phyloP scores from a whole-genome alignment of 495 filamentous ascomycete species.

The Hypoxylon fuscum region DNA sequence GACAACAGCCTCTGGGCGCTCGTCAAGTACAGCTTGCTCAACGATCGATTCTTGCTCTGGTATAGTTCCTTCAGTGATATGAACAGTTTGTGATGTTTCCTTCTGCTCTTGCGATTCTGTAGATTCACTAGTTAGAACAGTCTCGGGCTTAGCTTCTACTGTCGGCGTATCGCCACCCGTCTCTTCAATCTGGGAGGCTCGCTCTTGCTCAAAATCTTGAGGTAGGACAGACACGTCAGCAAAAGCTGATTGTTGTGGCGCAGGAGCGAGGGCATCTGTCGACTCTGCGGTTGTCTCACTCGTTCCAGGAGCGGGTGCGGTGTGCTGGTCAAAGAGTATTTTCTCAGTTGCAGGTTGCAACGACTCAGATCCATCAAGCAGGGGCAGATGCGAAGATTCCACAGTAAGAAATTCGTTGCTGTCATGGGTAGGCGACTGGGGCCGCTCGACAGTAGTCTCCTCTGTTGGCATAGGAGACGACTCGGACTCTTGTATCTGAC shows the following conservation, averaged over 20 bases:
- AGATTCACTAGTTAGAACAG: constrained; percentile 5
- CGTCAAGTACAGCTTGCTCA: constrained; percentile 16
- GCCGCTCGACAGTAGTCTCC: constrained; percentile 5
- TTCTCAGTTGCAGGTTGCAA: constrained; percentile 10
- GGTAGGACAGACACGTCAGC: constrained; percentile 1
- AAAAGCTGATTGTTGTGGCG: constrained; percentile 8
- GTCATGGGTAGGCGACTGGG: constrained; percentile 12
- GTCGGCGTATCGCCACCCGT: constrained; percentile 12
- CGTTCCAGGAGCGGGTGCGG: background rate
- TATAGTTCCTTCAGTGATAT: constrained; percentile 7
- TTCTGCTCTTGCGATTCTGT: constrained; percentile 3
- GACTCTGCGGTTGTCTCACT: background rate
- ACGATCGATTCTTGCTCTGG: constrained; percentile 14
- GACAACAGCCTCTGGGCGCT: constrained; percentile 4
- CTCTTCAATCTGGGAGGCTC: constrained; percentile 5
- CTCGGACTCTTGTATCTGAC: constrained; percentile 26
- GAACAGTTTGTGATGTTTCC: constrained; percentile 9
- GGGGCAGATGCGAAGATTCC: constrained; percentile 7
- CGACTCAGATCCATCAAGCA: constrained; percentile 5
- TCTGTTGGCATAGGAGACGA: constrained; percentile 12
- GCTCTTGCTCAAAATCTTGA: constrained; percentile 16
- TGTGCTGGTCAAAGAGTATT: background rate
- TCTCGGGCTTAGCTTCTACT: constrained; percentile 8
- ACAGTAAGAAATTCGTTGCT: constrained; percentile 3
- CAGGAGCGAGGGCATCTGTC: constrained; percentile 1